Conservation (phyloP, 1,284 basidiomycete genomes). For the Sanguinoderma infundibulare region DNA sequence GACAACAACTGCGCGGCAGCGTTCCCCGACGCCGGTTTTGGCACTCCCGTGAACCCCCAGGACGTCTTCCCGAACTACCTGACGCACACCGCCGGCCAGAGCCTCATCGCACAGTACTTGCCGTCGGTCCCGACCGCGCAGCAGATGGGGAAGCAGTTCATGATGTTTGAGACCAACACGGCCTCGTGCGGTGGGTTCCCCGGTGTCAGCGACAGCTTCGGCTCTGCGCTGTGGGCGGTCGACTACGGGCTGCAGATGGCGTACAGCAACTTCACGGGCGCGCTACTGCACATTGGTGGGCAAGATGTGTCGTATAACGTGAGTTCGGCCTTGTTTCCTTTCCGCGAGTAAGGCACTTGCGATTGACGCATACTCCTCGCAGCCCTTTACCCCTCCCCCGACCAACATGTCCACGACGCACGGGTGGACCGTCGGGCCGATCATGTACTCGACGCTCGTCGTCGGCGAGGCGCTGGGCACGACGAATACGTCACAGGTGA, state of each 20-base stretch:
- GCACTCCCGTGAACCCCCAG: conserved; percentile 46
- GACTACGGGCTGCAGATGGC: conserved; percentile 72
- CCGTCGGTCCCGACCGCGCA: conserved; percentile 50
- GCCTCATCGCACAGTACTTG: conserved; percentile 53
- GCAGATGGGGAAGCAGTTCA: conserved; percentile 43
- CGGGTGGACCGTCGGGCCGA: conserved; percentile 67
- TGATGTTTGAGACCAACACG: conserved; percentile 63
- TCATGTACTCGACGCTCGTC: conserved; percentile 72
- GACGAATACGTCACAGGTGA: conserved; percentile 59
- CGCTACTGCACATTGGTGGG: conserved; percentile 67
- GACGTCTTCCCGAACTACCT: conserved; percentile 58
- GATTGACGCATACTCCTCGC: conserved; percentile 1
- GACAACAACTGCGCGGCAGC: conserved; percentile 65
- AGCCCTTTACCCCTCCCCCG: conserved; percentile 62
- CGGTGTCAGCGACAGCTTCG: conserved; percentile 63
- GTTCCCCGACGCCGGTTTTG: conserved; percentile 33
- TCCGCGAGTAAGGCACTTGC: background rate
- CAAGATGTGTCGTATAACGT: conserved; percentile 70
- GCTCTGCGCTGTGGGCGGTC: conserved; percentile 71
- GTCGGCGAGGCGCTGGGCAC: conserved; percentile 71
- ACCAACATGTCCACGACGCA: conserved; percentile 60
- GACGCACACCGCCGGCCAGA: conserved; percentile 53
- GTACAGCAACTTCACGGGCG: conserved; percentile 58
- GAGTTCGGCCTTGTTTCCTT: conserved; percentile 27
- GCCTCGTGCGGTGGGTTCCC: conserved; percentile 61